Base-by-base conservation (phyloP, 2,329 filamentous ascomycete genomes). In the Truncatella angustata region DNA sequence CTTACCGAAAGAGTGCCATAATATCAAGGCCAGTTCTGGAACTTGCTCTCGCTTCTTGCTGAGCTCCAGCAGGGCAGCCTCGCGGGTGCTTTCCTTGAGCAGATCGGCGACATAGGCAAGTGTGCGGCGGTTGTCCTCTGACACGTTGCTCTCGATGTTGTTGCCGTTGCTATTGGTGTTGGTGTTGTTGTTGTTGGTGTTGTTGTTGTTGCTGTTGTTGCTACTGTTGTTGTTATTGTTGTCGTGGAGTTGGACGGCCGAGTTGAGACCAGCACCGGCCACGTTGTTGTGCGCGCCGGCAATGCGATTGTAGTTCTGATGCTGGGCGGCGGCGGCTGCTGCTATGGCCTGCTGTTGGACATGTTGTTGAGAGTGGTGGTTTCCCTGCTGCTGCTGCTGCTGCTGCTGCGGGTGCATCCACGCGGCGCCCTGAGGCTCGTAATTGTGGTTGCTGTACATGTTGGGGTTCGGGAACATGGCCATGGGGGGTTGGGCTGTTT, bases 31-130 rank as follows among this genome's bases (percentile, higher is more conserved):
- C 54, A 99, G 78, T 75, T 99, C 94, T 0, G 94, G 93, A 14
- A 99, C 94, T 72, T 97, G 94, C 73, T 99, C 94, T 52, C 94
- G 81, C 81, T 99, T 99, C 79, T 99, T 99, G 75, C 93, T 97
- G 48, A 99, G 80, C 72, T 99, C 94, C 65, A 99, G 80, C 50
- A 99, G 79, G 46, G 94, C 94, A 4, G 90, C 87, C 75, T 97
- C 94, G 57, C 94, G 84, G 24, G 91, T 92, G 62, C 81, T 85
- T 58, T 92, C 89, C 69, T 91, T 93, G 66, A 97, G 81, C 53
- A 97, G 80, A 69, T 97, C 92, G 50, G 92, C 90, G 58, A 97
- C 94, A 79, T 91, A 97, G 57, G 86, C 86, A 71, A 97, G 84
- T n/a, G 95, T 94, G 59, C 92, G 85, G 61, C 91, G 83, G 71